Evolutionary conservation across 176 grass and related monocot species (phyloP).

Genomic region (Carex myosuroides): DNA sequence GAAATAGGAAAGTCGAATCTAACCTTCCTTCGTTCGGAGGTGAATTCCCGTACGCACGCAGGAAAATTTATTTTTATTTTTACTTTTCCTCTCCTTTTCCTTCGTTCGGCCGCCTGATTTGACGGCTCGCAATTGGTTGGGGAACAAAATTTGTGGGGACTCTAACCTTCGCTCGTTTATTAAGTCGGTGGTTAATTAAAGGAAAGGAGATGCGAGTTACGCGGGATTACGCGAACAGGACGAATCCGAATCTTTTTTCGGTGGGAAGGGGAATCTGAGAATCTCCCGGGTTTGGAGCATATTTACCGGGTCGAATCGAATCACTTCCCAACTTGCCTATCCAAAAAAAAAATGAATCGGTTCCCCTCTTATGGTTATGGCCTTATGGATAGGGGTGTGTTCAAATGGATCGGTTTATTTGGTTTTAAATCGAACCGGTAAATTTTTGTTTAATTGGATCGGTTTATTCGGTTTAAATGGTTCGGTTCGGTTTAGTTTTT

Average conservation of each 20-base stretch:
- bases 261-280: not conserved
- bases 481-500: too few species aligned
- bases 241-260: not conserved
- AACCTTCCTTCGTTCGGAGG: not conserved
- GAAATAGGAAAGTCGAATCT: not conserved
- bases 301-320: too few species aligned
- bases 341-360: too few species aligned
- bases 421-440: too few species aligned
- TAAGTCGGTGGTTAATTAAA: not conserved
- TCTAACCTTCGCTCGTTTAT: not conserved
- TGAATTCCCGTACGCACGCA: too few species aligned
- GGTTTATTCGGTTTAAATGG: too few species aligned
- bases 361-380: not conserved
- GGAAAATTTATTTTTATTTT: too few species aligned
- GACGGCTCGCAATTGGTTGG: constrained; percentile 19
- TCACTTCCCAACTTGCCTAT: not conserved
- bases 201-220: not conserved
- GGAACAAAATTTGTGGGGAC: not conserved
- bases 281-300: not conserved
- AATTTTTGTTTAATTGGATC: too few species aligned
- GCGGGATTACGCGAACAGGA: not conserved
- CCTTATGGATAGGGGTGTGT: not conserved
- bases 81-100: too few species aligned
- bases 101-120: constrained; percentile 10
- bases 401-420: too few species aligned